Evolutionary conservation across 805 yeast genomes (phyloP), one percentile per base, ranked within the genome.

Genomic region (Kazachstania viticola): DNA sequence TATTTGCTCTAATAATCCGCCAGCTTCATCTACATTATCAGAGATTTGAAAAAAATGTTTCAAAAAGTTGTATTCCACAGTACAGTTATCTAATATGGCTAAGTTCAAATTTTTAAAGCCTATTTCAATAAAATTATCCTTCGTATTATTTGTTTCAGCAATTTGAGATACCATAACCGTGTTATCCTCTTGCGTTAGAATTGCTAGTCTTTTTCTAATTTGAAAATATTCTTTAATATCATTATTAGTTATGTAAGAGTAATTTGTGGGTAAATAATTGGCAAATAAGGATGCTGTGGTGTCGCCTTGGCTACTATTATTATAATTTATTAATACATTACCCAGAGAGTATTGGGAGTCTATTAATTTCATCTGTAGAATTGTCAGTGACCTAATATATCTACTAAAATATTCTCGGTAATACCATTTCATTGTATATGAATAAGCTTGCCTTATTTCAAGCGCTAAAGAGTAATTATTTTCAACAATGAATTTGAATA

Each of bases 381-480:
- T 73, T 37, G 80, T 80, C 31, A 87, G 56, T 1, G 93, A 74
- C 38, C 76, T 71, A 24, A 77, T 55, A 56, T 85, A 87, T 40
- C 85, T 72, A 13, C 77, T 74, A 48, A 87, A 88, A 43, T 80
- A 71, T 35, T 79, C 69, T 36, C 69, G 65, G 53, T 91, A 91
- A 59, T 88, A 91, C 98, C 98, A 91, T 46, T 71, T 65, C 82
- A 91, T 87, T 3, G 97, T 88, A 46, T 75, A 75, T 14, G 76
- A 60, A 52, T 91, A 91, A 0, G 96, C 97, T 45, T 70, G 69
- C 33, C 75, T 67, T 25, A 91, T 64, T 47, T 83, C 91, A 12
- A 60, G 51, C 0, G 94, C 88, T 33, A 91, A 58, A 5, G 73
- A 65, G 7, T 69, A 64, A 35, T 79, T 71, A 30, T 73, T 69